phyloP scores from a whole-genome alignment of 225 moss, liverwort and hornwort species.

The Sphagnum tenellum region DNA sequence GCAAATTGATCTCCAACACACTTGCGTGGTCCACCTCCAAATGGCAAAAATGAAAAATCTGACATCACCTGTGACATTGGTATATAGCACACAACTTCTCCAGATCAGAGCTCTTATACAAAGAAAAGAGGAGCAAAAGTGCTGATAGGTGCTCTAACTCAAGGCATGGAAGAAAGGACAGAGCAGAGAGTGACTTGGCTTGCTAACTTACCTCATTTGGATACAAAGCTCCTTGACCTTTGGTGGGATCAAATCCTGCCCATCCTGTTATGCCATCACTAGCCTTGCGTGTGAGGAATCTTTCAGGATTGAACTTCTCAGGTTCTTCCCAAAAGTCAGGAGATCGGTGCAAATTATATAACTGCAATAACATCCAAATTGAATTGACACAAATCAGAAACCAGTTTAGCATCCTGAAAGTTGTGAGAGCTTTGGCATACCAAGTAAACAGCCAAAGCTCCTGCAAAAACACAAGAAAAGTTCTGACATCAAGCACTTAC shows the following conservation, averaged over 20 bases:
- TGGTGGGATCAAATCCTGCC: slow-evolving; percentile 83
- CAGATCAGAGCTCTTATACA: no score
- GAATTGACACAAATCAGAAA: no score
- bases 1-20: slow-evolving; percentile 99
- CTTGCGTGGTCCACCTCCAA: slow-evolving; percentile 95
- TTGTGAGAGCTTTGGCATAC: no score
- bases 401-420: no score
- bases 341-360: slow-evolving; percentile 89
- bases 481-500: slow-evolving; percentile 25
- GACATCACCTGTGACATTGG: slow-evolving; percentile 45
- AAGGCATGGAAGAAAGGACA: no score
- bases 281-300: slow-evolving; percentile 56
- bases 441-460: neutral
- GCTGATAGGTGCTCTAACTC: no score
- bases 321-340: slow-evolving; percentile 96
- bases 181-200: no score
- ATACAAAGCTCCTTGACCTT: slow-evolving; percentile 76
- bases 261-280: slow-evolving; percentile 65
- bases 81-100: no score
- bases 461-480: neutral
- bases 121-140: no score
- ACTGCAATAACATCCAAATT: slow-evolving; percentile 13
- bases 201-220: slow-evolving; percentile 72
- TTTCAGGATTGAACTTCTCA: slow-evolving; percentile 79
- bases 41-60: slow-evolving; percentile 93